phyloP scores from a whole-genome alignment of 2,329 filamentous ascomycete genomes.

The Pseudogymnoascus pannorum region DNA sequence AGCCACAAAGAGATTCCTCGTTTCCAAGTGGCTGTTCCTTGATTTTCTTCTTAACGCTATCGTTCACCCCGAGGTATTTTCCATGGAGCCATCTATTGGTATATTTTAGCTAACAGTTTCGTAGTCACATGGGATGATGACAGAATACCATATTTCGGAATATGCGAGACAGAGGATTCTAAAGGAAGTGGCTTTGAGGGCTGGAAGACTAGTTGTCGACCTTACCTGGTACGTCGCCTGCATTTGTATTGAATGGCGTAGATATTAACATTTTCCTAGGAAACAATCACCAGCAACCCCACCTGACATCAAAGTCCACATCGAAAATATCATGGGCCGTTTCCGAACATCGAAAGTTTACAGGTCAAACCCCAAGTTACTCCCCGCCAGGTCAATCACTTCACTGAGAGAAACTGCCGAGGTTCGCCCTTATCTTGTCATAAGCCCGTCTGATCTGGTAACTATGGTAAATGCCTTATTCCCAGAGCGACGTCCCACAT shows the following conservation, averaged over 20 bases:
- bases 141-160: conserved; percentile 87
- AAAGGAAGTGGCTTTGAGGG: conserved; percentile 71
- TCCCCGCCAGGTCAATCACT: conserved; percentile 65
- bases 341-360: conserved; percentile 42
- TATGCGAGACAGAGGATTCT: conserved; percentile 78
- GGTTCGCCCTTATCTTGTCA: conserved; percentile 70
- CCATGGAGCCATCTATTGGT: neutral
- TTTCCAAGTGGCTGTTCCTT: conserved; percentile 88
- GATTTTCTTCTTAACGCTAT: conserved; percentile 78
- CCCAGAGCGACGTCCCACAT: conserved; percentile 62
- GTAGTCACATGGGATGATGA: conserved; percentile 58
- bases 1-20: conserved; percentile 72
- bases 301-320: conserved; percentile 55
- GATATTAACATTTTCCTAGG: conserved; percentile 26
- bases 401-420: conserved; percentile 69
- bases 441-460: conserved; percentile 71
- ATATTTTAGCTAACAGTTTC: conserved; percentile 16
- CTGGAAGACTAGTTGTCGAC: conserved; percentile 72
- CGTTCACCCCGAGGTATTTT: conserved; percentile 76
- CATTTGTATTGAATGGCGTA: conserved; percentile 3
- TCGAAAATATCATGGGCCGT: conserved; percentile 62
- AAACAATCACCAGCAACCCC: conserved; percentile 56
- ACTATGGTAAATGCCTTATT: conserved; percentile 79
- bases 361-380: conserved; percentile 47
- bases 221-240: conserved; percentile 53